Evolutionary conservation across 2,329 filamentous ascomycete species (phyloP), one percentile per base, ranked within the genome.

Genomic region (Aureobasidium sp.): DNA sequence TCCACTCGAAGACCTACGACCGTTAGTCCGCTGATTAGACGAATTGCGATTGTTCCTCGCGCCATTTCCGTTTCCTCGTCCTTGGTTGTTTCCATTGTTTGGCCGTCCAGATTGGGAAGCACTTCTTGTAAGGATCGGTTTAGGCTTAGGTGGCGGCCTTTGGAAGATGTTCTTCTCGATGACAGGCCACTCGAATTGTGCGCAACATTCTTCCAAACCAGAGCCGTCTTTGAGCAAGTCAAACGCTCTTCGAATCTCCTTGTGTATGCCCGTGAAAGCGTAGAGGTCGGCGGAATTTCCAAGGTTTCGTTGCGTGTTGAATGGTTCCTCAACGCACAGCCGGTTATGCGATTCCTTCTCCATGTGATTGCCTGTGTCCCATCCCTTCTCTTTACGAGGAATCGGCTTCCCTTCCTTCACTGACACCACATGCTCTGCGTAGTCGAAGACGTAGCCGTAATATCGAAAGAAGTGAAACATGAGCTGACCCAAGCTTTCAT

Each of bases 271-370:
- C 56, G 89, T 85, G 76, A 96, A 97, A 0, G 94, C 93, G 47
- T 90, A 95, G 72, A 96, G 92, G 72, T 99, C 94, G 9, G 91
- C 94, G 1, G 94, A 97, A 69, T 99, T 99, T 46, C 92, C 94
- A 50, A 99, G 80, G 72, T 99, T 99, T 46, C 94, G 85, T 39
- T 83, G 82, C 4, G 83, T 88, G 70, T 96, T 99, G 80, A 99
- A 99, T 0, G 94, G 94, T 73, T 99, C 94, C 72, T 99, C 94
- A 12, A 99, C 90, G 72, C 93, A 97, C 36, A 99, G 82, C 65
- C 89, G 86, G 70, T 96, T 94, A 70, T 75, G 72, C 17, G 76
- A 77, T 63, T 80, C 78, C 68, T 80, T 80, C 60, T 67, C 64
- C 47, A 72, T 70, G 27, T 75, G 73, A 62, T 76, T 75, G 50